These are phyloP conservation scores for Globisporangium spinosum DNA, from an alignment of 352 stramenopile genomes.

Conservation along the genomic window DNA sequence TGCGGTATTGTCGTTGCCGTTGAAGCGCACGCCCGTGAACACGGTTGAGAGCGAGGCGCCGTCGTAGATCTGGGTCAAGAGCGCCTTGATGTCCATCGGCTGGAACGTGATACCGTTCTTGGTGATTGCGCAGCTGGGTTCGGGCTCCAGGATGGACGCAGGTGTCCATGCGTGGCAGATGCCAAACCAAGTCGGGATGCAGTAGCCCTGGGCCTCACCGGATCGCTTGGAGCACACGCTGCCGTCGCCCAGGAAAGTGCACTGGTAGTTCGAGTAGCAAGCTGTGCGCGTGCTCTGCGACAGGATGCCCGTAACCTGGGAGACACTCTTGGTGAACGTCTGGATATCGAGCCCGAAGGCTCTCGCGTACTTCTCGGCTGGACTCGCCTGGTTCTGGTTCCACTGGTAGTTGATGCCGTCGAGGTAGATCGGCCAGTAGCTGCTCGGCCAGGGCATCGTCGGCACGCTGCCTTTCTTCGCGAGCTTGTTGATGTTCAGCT, in stretches of 20 bases:
- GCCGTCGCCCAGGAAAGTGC: constrained; percentile 28
- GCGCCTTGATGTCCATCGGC: constrained; percentile 50
- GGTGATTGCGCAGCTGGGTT: constrained; percentile 13
- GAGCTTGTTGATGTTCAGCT: constrained; percentile 25
- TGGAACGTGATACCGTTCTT: constrained; percentile 46
- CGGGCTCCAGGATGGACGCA: constrained; percentile 35
- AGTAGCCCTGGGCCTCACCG: constrained; percentile 24
- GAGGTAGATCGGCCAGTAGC: constrained; percentile 60
- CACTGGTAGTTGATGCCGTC: constrained; percentile 63
- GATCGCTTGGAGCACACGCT: constrained; percentile 23
- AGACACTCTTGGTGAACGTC: constrained; percentile 22
- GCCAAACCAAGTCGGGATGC: constrained; percentile 54
- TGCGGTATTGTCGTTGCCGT: constrained; percentile 13
- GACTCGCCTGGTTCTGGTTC: constrained; percentile 24
- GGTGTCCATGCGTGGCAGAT: constrained; percentile 57
- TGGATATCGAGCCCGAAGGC: constrained; percentile 37
- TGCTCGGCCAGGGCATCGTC: constrained; percentile 40
- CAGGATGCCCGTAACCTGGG: constrained; percentile 19
- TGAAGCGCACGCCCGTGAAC: constrained; percentile 21
- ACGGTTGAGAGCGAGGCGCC: constrained; percentile 10
- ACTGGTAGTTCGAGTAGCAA: constrained; percentile 21
- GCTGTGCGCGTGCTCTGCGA: constrained; percentile 21
- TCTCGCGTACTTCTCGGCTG: constrained; percentile 46
- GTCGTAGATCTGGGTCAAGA: constrained; percentile 28
- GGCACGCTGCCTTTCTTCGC: constrained; percentile 22